Base-by-base conservation (phyloP, 768 basidiomycete genomes). In the Hemileccinum rubropunctum region DNA sequence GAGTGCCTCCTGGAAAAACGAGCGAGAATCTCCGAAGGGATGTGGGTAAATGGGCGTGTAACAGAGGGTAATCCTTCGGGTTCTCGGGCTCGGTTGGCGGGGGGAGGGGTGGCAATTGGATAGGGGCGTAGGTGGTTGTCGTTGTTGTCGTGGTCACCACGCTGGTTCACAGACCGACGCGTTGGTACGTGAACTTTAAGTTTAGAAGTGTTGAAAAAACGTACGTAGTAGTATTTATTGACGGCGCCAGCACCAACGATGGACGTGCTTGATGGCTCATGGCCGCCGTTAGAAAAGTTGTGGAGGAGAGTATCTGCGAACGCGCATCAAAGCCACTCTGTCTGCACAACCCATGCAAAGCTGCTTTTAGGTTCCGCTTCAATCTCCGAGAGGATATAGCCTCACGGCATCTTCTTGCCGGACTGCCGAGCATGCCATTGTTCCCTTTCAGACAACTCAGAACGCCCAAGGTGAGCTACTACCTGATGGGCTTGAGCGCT, bases 111-210 rank as follows among this genome's bases (percentile, higher is more conserved):
- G 91, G 91, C 3, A 93, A 66, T 34, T 82, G 85, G 54, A 93
- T 91, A n/a, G 91, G 91, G 48, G 91, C 86, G 72, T 93, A 91
- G 11, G 86, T 83, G 2, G 91, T 93, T 1, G 91, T 93, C 2
- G 91, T 93, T 0, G 88, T 91, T 2, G 91, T 93, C n/a, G 88
- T 92, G 42, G 91, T 93, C 59, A 90, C 86, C 60, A 93, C 88
- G 47, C 91, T 93, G 63, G 33, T 57, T 36, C 55, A 51, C 37
- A 34, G 52, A 56, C 43, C 49, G 52, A 57, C 59, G 54, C 64
- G 64, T 61, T 50, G 65, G 52, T 49, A 48, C 34, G 38, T 36
- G 52, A 40, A 50, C 20, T 21, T 13, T 21, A 11, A 45, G 23
- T n/a, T 21, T 9, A 47, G 28, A 43, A 26, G 43, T 21, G 11